A percentile compares a stretch with the other conserved stretches of the same genome.
These are phyloP conservation scores for Solanum dulcamara DNA, from an alignment of 257 asterid genomes.

Conservation along the genomic window DNA sequence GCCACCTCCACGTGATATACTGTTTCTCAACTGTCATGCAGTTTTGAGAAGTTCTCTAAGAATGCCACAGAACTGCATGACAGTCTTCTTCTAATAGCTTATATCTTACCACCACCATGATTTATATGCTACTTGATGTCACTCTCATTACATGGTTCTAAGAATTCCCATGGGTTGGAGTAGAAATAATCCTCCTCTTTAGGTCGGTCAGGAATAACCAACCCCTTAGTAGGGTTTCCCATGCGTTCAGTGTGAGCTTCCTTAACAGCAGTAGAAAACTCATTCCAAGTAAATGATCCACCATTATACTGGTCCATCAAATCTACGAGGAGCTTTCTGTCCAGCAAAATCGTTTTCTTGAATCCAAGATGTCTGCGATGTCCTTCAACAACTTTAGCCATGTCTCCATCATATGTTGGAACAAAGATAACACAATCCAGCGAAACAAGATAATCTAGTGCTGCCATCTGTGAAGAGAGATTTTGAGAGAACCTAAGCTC, in stretches of 20 bases:
- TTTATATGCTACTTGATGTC: conserved; percentile 31
- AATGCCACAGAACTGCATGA: conserved; percentile 9
- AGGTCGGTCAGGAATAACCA: conserved; percentile 76
- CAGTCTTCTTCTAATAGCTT: conserved; percentile 4
- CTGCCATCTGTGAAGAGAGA: conserved; percentile 99
- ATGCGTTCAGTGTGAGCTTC: conserved; percentile 57
- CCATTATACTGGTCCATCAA: conserved; percentile 54
- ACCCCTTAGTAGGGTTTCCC: conserved; percentile 68
- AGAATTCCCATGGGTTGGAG: conserved; percentile 86
- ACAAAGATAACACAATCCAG: conserved; percentile 86
- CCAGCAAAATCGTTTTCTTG: conserved; percentile 73
- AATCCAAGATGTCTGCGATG: conserved; percentile 88
- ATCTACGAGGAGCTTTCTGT: conserved; percentile 60
- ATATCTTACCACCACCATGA: conserved; percentile 3
- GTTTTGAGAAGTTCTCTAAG: conserved; percentile 12
- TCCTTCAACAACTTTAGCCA: conserved; percentile 99
- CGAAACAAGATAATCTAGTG: conserved; percentile 92
- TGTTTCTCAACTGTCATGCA: conserved; percentile 2
- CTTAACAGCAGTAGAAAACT: conserved; percentile 75
- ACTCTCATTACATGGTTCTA: conserved; percentile 42
- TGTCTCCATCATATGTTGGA: conserved; percentile 96
- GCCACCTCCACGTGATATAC: conserved; percentile 19
- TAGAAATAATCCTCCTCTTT: conserved; percentile 97
- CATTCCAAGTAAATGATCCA: conserved; percentile 69
- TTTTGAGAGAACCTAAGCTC: conserved; percentile 82